A percentile compares a stretch with the other conserved stretches of the same genome.
Conservation (phyloP, 2,329 filamentous ascomycete genomes). For the Aspergillus pseudoterreus region DNA sequence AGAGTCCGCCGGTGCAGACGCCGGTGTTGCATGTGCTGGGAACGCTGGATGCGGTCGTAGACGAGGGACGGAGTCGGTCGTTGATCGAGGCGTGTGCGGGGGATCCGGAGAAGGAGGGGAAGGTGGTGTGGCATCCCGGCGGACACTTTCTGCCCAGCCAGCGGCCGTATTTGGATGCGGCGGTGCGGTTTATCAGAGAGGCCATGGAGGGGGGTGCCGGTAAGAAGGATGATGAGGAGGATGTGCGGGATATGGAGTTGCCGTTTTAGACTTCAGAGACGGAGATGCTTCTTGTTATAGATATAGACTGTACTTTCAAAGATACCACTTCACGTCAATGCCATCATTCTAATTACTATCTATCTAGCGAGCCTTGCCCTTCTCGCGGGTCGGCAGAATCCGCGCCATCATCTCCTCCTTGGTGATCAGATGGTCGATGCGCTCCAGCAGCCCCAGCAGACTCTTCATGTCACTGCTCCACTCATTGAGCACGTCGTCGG, state of each 20-base stretch:
- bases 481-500: slow-evolving; percentile 94
- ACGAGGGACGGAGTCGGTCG: slow-evolving; percentile 66
- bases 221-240: slow-evolving; percentile 52
- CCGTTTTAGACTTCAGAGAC: slow-evolving; percentile 47
- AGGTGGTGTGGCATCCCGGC: slow-evolving; percentile 71
- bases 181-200: slow-evolving; percentile 68
- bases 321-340: background rate
- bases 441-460: slow-evolving; percentile 75
- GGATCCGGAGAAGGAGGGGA: slow-evolving; percentile 48
- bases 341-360: too few relatives aligned
- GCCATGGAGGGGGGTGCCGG: slow-evolving; percentile 39
- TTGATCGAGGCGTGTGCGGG: slow-evolving; percentile 64
- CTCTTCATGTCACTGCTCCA: slow-evolving; percentile 99
- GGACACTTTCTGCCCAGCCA: slow-evolving; percentile 85
- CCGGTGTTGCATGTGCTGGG: slow-evolving; percentile 80
- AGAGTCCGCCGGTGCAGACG: slow-evolving; percentile 66
- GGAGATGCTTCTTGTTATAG: slow-evolving; percentile 7
- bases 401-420: slow-evolving; percentile 99
- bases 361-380: slow-evolving; percentile 34
- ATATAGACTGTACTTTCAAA: background rate
- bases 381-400: slow-evolving; percentile 65
- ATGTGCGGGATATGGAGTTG: slow-evolving; percentile 65
- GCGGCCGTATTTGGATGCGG: slow-evolving; percentile 73
- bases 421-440: slow-evolving; percentile 96
- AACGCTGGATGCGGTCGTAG: slow-evolving; percentile 81